phyloP scores from a whole-genome alignment of 1,139 yeast species.

The Debaryomyces fabryi region DNA sequence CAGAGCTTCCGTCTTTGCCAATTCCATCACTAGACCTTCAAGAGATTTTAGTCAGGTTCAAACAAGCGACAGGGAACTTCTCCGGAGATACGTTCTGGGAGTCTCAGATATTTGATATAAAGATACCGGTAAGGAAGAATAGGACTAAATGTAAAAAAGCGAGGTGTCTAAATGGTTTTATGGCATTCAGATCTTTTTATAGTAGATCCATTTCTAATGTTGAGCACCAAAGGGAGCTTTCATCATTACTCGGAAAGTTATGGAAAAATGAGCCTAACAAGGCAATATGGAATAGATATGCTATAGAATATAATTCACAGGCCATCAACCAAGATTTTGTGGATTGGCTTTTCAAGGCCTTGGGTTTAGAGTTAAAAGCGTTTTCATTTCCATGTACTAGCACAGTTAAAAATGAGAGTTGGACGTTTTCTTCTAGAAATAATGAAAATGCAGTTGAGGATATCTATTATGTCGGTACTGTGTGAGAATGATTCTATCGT shows the following conservation, averaged over 20 bases:
- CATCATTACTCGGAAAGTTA: constrained; percentile 26
- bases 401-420: constrained; percentile 11
- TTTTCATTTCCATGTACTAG: constrained; percentile 5
- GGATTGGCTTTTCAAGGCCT: constrained; percentile 22
- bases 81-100: background rate
- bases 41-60: constrained; percentile 11
- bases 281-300: constrained; percentile 33
- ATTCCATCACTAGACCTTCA: constrained; percentile 12
- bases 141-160: background rate
- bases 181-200: constrained; percentile 41
- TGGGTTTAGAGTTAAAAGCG: constrained; percentile 6
- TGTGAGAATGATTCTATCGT: background rate
- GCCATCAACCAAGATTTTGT: constrained; percentile 18
- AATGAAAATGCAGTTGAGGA: constrained; percentile 13
- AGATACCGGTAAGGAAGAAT: background rate
- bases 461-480: constrained; percentile 9
- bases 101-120: background rate
- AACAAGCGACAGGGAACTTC: constrained; percentile 2
- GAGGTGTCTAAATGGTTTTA: constrained; percentile 32
- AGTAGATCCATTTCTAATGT: constrained; percentile 27
- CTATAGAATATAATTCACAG: constrained; percentile 29
- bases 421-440: constrained; percentile 13
- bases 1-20: constrained; percentile 14
- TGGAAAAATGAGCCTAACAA: constrained; percentile 33
- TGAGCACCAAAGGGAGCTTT: constrained; percentile 26